Evolutionary conservation across 306 rosid genomes (phyloP), one percentile per base, ranked within the genome.

Genomic region (Castanea crenata): DNA sequence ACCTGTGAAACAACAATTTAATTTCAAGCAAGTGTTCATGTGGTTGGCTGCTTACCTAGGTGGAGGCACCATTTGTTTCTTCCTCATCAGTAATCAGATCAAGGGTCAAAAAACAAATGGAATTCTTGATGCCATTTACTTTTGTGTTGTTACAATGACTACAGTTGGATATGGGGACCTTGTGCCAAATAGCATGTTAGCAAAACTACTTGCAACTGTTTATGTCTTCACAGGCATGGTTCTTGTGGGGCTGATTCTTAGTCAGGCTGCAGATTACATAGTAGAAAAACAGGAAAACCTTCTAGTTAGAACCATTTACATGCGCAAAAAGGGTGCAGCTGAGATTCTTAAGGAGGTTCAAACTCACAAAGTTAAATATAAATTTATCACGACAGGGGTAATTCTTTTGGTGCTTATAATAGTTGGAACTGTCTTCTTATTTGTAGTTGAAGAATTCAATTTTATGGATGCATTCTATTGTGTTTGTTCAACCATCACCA

Each of bases 91-190:
- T 63, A 25, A 89, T 73, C 92, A 92, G 55, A 88, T 92, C 51
- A 64, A 63, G 44, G 98, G 97, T 0, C 52, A 74, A 34, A 87
- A 89, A 84, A 92, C 97, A 54, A 81, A 87, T 56, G 88, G 85
- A 5, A 76, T 89, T 83, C 89, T 92, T 23, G 98, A 94, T 75
- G 82, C 96, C 75, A 69, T 92, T 56, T 94, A 92, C 87, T 88
- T 94, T 76, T 90, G 90, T 86, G 96, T 94, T 69, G 97, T 94
- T 63, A 92, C 97, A 49, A 92, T 94, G 96, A 94, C 94, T 38
- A 92, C 96, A 0, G 97, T 94, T 41, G 98, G 97, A 16, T 94
- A 94, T 63, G 97, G 97, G 12, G 97, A 94, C 78, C 97, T 94
- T 82, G 98, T 92, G 9, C 97, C 98, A 0, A 56, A 83, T 27